These are phyloP conservation scores for Solanum medicagineum DNA, from an alignment of 257 asterid genomes.

Conservation along the genomic window DNA sequence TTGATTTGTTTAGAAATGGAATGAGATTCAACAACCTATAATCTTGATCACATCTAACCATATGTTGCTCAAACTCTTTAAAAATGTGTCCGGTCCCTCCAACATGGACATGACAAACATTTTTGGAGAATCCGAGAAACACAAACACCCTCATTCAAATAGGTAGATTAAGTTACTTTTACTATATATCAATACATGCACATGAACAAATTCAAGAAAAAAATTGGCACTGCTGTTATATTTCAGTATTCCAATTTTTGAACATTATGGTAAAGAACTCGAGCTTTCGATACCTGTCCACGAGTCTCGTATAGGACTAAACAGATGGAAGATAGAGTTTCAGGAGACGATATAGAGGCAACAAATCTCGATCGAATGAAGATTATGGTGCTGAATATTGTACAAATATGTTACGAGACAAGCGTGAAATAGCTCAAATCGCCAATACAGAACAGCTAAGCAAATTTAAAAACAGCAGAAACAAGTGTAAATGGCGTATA, in stretches of 20 bases:
- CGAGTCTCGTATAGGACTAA: neutral
- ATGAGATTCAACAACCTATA: neutral
- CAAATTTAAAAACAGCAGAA: neutral
- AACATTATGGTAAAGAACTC: neutral
- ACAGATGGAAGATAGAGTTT: neutral
- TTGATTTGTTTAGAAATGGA: neutral
- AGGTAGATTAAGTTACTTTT: neutral
- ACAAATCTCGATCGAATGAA: neutral
- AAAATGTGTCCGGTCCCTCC: neutral
- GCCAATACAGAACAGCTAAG: neutral
- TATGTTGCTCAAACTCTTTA: neutral
- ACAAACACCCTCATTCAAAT: neutral
- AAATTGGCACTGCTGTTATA: neutral
- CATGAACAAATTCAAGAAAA: neutral
- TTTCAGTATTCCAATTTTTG: neutral
- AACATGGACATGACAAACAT: neutral
- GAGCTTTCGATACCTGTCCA: neutral
- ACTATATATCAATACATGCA: neutral
- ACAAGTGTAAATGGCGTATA: neutral
- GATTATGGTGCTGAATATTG: neutral
- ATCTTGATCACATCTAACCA: neutral
- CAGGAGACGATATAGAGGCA: neutral
- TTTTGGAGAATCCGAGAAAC: neutral
- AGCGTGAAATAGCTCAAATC: neutral
- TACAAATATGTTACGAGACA: neutral